These are phyloP conservation scores for Ambrosia trifida DNA, from an alignment of 129 eudicot genomes.

Conservation along the genomic window DNA sequence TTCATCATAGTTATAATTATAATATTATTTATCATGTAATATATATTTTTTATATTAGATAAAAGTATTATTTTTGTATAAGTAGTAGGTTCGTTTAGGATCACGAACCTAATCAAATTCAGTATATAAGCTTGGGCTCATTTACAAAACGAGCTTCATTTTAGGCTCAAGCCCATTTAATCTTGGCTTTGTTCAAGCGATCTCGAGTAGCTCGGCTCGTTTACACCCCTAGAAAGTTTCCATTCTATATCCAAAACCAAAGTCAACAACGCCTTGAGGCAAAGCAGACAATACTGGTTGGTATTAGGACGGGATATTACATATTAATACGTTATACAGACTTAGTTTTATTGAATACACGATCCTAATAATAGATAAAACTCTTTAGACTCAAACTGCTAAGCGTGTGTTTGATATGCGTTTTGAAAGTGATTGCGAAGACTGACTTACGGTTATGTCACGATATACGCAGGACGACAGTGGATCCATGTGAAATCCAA, in stretches of 20 bases:
- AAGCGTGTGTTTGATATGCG: neutral
- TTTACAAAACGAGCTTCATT: no score
- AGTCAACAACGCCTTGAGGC: neutral
- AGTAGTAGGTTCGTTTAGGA: no score
- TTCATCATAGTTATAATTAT: no score
- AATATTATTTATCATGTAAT: no score
- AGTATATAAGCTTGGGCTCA: no score
- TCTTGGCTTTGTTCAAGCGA: no score
- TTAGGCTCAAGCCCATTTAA: no score
- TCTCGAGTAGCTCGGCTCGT: no score
- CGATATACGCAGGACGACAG: conserved; percentile 58
- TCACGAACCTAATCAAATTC: no score
- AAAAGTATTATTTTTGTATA: no score
- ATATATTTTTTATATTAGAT: no score
- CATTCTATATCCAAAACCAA: neutral
- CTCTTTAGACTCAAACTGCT: neutral
- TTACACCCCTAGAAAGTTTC: neutral
- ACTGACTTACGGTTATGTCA: conserved; percentile 13
- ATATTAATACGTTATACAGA: neutral
- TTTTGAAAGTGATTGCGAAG: neutral
- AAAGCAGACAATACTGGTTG: neutral
- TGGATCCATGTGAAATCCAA: conserved; percentile 79
- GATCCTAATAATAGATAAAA: neutral
- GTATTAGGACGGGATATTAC: neutral
- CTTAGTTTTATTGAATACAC: neutral